These are phyloP conservation scores for Boletus vermiculosoides DNA, from an alignment of 768 basidiomycete genomes.

Conservation along the genomic window DNA sequence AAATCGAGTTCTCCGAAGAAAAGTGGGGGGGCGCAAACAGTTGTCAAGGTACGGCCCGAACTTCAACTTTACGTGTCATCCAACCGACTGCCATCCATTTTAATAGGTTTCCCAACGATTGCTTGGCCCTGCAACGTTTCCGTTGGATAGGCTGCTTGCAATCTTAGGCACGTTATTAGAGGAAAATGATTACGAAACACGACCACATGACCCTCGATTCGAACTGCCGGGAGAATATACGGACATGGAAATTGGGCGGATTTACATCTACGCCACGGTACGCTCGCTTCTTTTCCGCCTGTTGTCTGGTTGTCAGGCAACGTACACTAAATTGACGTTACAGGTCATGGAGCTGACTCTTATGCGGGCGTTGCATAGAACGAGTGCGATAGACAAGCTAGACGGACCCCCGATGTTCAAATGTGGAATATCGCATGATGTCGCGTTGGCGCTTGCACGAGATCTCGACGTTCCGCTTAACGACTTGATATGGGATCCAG, in stretches of 20 bases:
- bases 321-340: neutral
- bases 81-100: neutral
- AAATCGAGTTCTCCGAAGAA: slow-evolving; percentile 39
- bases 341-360: slow-evolving; percentile 68
- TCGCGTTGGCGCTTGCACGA: slow-evolving; percentile 53
- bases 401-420: slow-evolving; percentile 75
- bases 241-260: slow-evolving; percentile 67
- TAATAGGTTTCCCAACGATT: slow-evolving; percentile 71
- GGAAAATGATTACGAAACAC: slow-evolving; percentile 57
- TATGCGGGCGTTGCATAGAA: slow-evolving; percentile 65
- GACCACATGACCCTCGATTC: slow-evolving; percentile 47
- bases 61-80: neutral
- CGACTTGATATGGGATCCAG: slow-evolving; percentile 69
- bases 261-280: slow-evolving; percentile 60
- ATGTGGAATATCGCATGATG: slow-evolving; percentile 64
- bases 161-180: slow-evolving; percentile 77
- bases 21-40: slow-evolving; percentile 36
- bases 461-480: slow-evolving; percentile 57
- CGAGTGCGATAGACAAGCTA: slow-evolving; percentile 56
- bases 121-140: slow-evolving; percentile 74
- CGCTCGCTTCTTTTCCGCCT: slow-evolving; percentile 33
- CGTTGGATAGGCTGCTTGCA: slow-evolving; percentile 75
- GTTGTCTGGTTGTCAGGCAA: neutral
- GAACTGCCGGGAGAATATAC: slow-evolving; percentile 66
- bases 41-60: slow-evolving; percentile 43